Conservation (phyloP, 1,139 yeast genomes). For the Pichia sp. region DNA sequence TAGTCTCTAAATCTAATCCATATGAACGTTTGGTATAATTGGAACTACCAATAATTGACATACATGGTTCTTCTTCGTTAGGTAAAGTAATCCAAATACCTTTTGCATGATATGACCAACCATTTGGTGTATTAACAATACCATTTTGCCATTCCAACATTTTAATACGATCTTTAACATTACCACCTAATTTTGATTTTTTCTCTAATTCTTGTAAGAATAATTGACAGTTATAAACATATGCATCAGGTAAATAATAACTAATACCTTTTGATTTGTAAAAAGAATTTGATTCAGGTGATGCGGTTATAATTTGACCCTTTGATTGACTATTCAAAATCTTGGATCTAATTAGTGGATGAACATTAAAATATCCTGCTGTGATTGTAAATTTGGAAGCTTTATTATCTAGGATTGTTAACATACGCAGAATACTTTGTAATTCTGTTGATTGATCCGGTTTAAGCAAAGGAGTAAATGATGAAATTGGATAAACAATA, state of each 20-base stretch:
- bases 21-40: slow-evolving; percentile 91
- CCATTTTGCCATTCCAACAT: slow-evolving; percentile 88
- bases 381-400: slow-evolving; percentile 78
- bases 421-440: slow-evolving; percentile 55
- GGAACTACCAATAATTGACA: slow-evolving; percentile 86
- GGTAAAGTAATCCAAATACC: slow-evolving; percentile 84
- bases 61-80: slow-evolving; percentile 50
- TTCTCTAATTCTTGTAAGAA: slow-evolving; percentile 48
- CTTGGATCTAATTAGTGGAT: slow-evolving; percentile 62
- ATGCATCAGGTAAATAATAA: slow-evolving; percentile 79
- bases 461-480: slow-evolving; percentile 72
- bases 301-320: slow-evolving; percentile 80
- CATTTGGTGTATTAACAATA: slow-evolving; percentile 67
- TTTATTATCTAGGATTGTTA: slow-evolving; percentile 52
- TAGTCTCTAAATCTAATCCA: slow-evolving; percentile 79
- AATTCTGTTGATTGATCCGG: slow-evolving; percentile 75
- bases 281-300: slow-evolving; percentile 91
- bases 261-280: slow-evolving; percentile 81
- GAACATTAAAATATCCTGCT: slow-evolving; percentile 94
- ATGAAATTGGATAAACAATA: slow-evolving; percentile 87
- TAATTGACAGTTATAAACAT: slow-evolving; percentile 64
- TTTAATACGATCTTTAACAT: slow-evolving; percentile 43
- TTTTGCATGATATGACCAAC: slow-evolving; percentile 99
- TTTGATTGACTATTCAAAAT: slow-evolving; percentile 53
- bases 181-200: slow-evolving; percentile 12